A percentile compares a stretch with the other conserved stretches of the same genome.
These are phyloP conservation scores for Stagonosporopsis cucurbitacearum DNA, from an alignment of 2,329 filamentous ascomycete genomes.

Conservation along the genomic window DNA sequence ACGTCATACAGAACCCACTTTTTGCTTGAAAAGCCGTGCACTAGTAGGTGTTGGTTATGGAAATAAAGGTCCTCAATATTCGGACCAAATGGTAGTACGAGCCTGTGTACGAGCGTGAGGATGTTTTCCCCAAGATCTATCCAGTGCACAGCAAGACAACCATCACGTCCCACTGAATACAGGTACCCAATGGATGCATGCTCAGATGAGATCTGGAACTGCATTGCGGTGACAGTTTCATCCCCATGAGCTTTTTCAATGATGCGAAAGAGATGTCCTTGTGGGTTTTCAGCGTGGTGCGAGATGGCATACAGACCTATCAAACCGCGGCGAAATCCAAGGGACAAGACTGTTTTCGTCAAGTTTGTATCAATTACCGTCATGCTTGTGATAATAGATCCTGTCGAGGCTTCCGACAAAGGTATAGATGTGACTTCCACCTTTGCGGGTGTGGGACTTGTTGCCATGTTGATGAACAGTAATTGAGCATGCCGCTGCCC, in stretches of 20 bases:
- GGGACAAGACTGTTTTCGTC: slow-evolving; percentile 46
- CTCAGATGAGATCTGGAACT: slow-evolving; percentile 42
- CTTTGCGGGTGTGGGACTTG: background rate
- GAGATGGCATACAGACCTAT: slow-evolving; percentile 56
- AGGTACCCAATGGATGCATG: slow-evolving; percentile 57
- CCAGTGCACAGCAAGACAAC: slow-evolving; percentile 71
- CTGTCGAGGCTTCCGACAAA: slow-evolving; percentile 43
- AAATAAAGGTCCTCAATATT: slow-evolving; percentile 78
- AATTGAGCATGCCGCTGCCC: slow-evolving; percentile 44
- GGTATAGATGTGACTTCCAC: slow-evolving; percentile 2
- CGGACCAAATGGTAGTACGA: slow-evolving; percentile 73
- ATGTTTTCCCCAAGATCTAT: slow-evolving; percentile 35
- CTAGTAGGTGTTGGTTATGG: slow-evolving; percentile 60
- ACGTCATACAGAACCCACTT: slow-evolving; percentile 85
- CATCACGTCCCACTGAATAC: slow-evolving; percentile 77
- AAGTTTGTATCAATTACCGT: slow-evolving; percentile 33
- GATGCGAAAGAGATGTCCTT: slow-evolving; percentile 22
- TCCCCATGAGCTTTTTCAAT: slow-evolving; percentile 52
- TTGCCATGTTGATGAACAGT: slow-evolving; percentile 28
- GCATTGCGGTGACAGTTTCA: slow-evolving; percentile 74
- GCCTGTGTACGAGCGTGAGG: slow-evolving; percentile 66
- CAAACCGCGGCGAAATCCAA: slow-evolving; percentile 64
- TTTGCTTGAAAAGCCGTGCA: slow-evolving; percentile 83
- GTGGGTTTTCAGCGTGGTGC: background rate
- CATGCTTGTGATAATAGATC: slow-evolving; percentile 61